Evolutionary conservation across 345 rosid genomes (phyloP).

Genomic region (Hibiscus tridactylites): DNA sequence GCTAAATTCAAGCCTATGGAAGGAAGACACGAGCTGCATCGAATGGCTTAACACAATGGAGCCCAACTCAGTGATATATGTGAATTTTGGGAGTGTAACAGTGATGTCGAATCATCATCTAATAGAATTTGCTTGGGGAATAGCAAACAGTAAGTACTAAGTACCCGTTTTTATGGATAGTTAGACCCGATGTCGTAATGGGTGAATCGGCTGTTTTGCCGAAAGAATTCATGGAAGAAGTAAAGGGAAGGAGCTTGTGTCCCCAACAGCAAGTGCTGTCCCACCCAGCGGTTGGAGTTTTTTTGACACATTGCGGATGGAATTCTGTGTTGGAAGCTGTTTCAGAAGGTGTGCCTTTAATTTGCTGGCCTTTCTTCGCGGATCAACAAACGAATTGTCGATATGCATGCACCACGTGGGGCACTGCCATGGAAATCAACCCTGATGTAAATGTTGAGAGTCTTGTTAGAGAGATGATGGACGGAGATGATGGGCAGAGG

Average conservation of each 20-base stretch:
- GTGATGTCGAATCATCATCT: neutral
- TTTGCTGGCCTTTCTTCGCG: conserved; percentile 17
- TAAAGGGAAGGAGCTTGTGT: conserved; percentile 20
- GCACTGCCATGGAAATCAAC: conserved; percentile 15
- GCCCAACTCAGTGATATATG: no score
- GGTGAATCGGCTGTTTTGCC: conserved; percentile 5
- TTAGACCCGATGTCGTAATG: conserved; percentile 15
- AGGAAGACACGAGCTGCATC: conserved; percentile 4
- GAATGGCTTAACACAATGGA: no score
- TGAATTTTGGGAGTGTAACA: neutral
- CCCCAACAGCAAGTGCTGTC: conserved; percentile 20
- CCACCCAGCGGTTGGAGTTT: conserved; percentile 22
- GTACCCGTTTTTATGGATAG: neutral
- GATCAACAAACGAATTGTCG: conserved; percentile 23
- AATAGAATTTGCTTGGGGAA: neutral
- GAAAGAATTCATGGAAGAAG: conserved; percentile 11
- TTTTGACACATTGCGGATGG: conserved; percentile 33
- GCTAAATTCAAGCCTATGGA: conserved; percentile 1
- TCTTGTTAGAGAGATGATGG: conserved; percentile 6
- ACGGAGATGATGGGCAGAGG: neutral
- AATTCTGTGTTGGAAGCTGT: conserved; percentile 20
- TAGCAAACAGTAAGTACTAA: neutral
- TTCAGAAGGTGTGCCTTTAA: neutral
- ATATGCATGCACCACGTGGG: conserved; percentile 15
- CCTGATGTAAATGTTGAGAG: neutral